Conservation (phyloP, 139 green algal genomes). For the Tetratostichococcus sp. region DNA sequence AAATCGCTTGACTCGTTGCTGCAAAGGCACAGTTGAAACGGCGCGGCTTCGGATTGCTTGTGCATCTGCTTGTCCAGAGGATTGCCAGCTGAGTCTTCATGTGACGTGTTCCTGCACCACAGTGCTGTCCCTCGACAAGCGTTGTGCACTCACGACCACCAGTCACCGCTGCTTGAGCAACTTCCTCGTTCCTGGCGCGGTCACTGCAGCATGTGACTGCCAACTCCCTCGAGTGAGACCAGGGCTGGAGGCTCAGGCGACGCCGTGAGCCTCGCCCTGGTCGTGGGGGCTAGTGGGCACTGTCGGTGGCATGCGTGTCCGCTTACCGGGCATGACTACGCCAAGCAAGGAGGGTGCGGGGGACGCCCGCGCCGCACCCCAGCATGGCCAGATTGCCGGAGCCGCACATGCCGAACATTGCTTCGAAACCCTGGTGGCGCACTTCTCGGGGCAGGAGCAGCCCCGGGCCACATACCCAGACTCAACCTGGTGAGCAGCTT, state of each 20-base stretch:
- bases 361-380: too few species aligned
- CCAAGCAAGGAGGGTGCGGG: too few species aligned
- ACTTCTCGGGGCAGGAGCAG: conserved; percentile 24
- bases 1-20: too few species aligned
- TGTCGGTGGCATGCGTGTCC: background rate
- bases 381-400: conserved; percentile 1
- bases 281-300: background rate
- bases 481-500: conserved; percentile 31
- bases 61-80: too few species aligned
- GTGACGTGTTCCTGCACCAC: too few species aligned
- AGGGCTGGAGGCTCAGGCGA: background rate
- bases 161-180: too few species aligned
- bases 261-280: background rate
- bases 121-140: too few species aligned
- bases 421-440: conserved; percentile 43
- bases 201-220: background rate
- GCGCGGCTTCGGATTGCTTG: too few species aligned
- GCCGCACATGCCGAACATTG: conserved; percentile 41
- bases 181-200: too few species aligned
- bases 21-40: too few species aligned
- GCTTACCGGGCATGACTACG: background rate
- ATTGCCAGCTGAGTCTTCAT: too few species aligned
- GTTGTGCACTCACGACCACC: too few species aligned
- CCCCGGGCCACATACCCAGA: conserved; percentile 43
- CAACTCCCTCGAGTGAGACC: background rate